Evolutionary conservation across 305 asterid species (phyloP).

Genomic region (Rubia tinctorum): DNA sequence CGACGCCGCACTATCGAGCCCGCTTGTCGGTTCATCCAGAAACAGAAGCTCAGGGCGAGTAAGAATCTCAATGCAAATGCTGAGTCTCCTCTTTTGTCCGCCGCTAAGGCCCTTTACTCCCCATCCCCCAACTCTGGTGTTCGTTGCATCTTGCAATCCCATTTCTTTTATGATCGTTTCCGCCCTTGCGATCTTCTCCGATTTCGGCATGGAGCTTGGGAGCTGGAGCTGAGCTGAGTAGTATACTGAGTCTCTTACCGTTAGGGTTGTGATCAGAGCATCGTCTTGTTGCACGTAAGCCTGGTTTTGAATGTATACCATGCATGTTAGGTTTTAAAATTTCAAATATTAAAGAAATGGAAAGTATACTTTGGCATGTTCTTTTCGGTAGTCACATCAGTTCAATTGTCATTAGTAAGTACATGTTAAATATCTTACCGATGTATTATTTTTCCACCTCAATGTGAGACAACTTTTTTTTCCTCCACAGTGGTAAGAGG

Average conservation of each 20-base stretch:
- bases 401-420: no score
- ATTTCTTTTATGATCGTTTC: conserved; percentile 25
- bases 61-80: conserved; percentile 63
- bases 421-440: no score
- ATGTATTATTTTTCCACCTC: no score
- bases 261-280: conserved; percentile 29
- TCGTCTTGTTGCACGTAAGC: conserved; percentile 86
- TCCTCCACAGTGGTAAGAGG: no score
- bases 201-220: conserved; percentile 22
- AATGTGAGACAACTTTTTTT: no score
- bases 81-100: conserved; percentile 50
- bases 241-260: conserved; percentile 32
- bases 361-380: no score
- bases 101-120: conserved; percentile 30
- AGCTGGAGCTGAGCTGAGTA: conserved; percentile 40
- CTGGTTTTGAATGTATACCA: conserved; percentile 23
- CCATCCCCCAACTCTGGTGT: conserved; percentile 18
- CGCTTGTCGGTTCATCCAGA: conserved; percentile 75
- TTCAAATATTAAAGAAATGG: no score
- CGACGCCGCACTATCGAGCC: conserved; percentile 74
- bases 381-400: no score
- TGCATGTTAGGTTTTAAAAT: neutral
- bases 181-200: conserved; percentile 25
- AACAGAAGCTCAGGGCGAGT: conserved; percentile 63
- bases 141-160: conserved; percentile 39